Conservation (phyloP, 2,329 filamentous ascomycete genomes). For the Fusarium caatingaense region DNA sequence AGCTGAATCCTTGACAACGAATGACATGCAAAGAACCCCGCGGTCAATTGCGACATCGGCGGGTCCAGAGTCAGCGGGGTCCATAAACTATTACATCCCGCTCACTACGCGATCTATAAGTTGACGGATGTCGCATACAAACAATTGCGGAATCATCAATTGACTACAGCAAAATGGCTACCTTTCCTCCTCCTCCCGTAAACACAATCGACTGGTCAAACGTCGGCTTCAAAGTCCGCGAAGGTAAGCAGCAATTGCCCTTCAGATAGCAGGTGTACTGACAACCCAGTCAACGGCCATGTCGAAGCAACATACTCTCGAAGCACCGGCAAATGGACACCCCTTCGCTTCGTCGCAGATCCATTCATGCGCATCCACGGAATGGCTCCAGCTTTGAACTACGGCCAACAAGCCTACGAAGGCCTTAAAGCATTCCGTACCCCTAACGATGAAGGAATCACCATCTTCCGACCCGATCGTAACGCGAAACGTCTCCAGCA, state of each 20-base stretch:
- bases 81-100: background rate
- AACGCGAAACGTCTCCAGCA: slow-evolving; percentile 89
- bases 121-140: too few relatives aligned
- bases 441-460: slow-evolving; percentile 75
- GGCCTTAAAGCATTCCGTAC: slow-evolving; percentile 96
- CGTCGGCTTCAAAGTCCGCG: slow-evolving; percentile 90
- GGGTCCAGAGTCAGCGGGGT: slow-evolving; percentile 22
- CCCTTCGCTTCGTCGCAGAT: slow-evolving; percentile 81
- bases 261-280: background rate
- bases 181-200: slow-evolving; percentile 81
- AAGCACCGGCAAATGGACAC: slow-evolving; percentile 79
- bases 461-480: slow-evolving; percentile 86
- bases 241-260: slow-evolving; percentile 67
- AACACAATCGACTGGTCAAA: slow-evolving; percentile 93
- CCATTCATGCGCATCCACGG: slow-evolving; percentile 91
- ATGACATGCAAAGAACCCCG: slow-evolving; percentile 37
- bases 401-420: slow-evolving; percentile 97
- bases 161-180: slow-evolving; percentile 54
- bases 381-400: slow-evolving; percentile 95
- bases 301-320: slow-evolving; percentile 87
- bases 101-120: background rate
- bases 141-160: too few relatives aligned
- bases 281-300: slow-evolving; percentile 83
- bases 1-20: slow-evolving; percentile 18
- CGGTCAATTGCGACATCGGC: slow-evolving; percentile 42